Conservation (phyloP, 164 flowering plant genomes). For the Aristolochia californica region DNA sequence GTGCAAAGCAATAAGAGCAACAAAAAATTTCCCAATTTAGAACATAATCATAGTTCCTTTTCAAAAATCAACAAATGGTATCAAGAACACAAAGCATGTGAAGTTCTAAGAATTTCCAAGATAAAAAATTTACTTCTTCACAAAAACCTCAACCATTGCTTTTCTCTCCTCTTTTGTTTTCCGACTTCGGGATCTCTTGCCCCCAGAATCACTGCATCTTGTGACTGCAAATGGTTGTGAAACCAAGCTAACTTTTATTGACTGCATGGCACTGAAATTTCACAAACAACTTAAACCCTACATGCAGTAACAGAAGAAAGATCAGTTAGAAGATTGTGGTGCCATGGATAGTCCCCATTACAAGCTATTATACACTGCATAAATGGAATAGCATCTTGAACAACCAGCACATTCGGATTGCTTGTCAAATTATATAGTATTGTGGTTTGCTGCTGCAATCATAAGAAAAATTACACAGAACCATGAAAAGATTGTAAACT, state of each 20-base stretch:
- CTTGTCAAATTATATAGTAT: too few species aligned
- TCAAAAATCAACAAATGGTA: neutral
- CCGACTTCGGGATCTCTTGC: conserved; percentile 64
- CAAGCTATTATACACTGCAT: too few species aligned
- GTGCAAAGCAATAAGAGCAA: too few species aligned
- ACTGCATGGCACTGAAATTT: conserved; percentile 39
- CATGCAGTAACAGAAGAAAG: too few species aligned
- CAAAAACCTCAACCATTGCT: conserved; percentile 66
- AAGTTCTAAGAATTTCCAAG: neutral
- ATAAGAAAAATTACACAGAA: too few species aligned
- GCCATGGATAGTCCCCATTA: too few species aligned
- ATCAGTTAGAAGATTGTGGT: too few species aligned
- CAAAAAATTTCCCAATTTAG: too few species aligned
- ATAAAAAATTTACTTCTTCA: conserved; percentile 21
- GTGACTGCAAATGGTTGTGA: conserved; percentile 79
- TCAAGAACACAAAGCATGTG: neutral
- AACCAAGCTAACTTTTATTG: conserved; percentile 56
- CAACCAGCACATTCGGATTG: too few species aligned
- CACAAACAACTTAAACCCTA: conserved; percentile 1
- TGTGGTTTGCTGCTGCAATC: too few species aligned
- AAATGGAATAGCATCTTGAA: too few species aligned
- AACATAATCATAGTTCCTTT: neutral
- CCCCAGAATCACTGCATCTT: conserved; percentile 46
- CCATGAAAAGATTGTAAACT: too few species aligned
- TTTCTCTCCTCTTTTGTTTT: conserved; percentile 86